Evolutionary conservation across 495 filamentous ascomycete species (phyloP).

Genomic region (Daldinia bambusicola): DNA sequence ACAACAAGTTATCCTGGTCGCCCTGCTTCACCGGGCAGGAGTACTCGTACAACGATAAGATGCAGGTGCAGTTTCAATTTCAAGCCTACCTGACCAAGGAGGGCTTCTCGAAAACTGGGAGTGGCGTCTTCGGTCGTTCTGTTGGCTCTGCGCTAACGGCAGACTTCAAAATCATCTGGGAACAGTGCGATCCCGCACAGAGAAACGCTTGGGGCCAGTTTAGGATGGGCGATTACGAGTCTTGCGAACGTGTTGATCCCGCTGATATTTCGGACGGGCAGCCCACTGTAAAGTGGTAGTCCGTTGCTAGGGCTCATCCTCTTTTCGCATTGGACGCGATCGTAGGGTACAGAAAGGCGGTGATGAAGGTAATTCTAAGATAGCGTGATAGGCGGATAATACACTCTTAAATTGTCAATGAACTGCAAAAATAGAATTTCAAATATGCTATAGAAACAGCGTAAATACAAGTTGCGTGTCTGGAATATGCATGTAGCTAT

Average conservation of each 20-base stretch:
- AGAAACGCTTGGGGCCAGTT: constrained; percentile 39
- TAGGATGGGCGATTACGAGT: constrained; percentile 37
- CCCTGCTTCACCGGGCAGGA: constrained; percentile 38
- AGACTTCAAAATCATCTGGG: constrained; percentile 32
- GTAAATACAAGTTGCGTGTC: no score
- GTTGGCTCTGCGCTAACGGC: constrained; percentile 29
- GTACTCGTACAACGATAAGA: constrained; percentile 39
- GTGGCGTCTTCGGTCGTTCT: constrained; percentile 31
- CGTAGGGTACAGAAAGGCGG: background rate
- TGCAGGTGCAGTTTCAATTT: constrained; percentile 42
- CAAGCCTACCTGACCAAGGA: constrained; percentile 39
- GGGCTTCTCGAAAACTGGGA: constrained; percentile 30
- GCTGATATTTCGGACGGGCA: constrained; percentile 4
- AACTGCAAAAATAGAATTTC: background rate
- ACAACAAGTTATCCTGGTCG: constrained; percentile 25
- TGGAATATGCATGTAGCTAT: background rate
- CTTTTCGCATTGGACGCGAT: background rate
- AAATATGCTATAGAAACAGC: no score
- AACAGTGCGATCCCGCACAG: constrained; percentile 31
- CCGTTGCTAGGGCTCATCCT: background rate
- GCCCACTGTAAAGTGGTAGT: constrained; percentile 36
- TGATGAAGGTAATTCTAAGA: background rate
- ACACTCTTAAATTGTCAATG: no score
- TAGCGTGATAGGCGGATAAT: no score
- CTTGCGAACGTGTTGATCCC: constrained; percentile 23